A percentile compares a stretch with the other conserved stretches of the same genome.
Conservation (phyloP, 352 stramenopile species). For the Hyaloperonospora brassicae region DNA sequence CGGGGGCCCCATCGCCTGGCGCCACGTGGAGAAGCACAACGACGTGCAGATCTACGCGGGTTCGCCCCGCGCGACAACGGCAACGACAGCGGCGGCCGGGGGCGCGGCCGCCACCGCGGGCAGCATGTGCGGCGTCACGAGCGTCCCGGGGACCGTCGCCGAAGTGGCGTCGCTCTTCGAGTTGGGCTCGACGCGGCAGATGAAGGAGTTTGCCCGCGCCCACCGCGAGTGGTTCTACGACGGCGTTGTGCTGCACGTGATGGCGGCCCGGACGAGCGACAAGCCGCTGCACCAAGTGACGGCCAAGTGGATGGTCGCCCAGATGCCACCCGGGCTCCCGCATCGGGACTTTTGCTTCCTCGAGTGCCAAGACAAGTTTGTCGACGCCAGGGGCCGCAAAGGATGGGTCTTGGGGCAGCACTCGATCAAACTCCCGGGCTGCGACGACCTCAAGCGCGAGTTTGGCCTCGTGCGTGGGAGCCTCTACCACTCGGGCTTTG, state of each 20-base stretch:
- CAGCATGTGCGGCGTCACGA: constrained; percentile 77
- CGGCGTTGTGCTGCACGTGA: constrained; percentile 58
- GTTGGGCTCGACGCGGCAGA: constrained; percentile 45
- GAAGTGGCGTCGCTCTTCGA: constrained; percentile 73
- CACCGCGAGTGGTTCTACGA: constrained; percentile 69
- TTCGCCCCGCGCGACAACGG: constrained; percentile 24
- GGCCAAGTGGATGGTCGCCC: constrained; percentile 70
- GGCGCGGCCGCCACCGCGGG: constrained; percentile 22
- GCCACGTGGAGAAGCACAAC: constrained; percentile 66
- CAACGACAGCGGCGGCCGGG: not conserved
- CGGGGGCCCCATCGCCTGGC: constrained; percentile 62
- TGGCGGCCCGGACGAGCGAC: constrained; percentile 55
- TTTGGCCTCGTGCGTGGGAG: constrained; percentile 71
- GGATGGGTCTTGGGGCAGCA: constrained; percentile 81
- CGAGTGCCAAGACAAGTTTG: too few relatives aligned
- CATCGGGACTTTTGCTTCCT: constrained; percentile 68
- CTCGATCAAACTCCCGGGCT: constrained; percentile 74
- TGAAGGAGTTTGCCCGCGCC: constrained; percentile 57
- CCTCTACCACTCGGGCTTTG: constrained; percentile 79
- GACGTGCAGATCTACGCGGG: constrained; percentile 73
- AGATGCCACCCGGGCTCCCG: constrained; percentile 46
- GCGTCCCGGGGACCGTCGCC: constrained; percentile 54
- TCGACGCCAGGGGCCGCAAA: constrained; percentile 34
- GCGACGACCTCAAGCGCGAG: constrained; percentile 63
- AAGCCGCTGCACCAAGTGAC: constrained; percentile 79